These are phyloP conservation scores for Cercospora berteroae DNA, from an alignment of 2,329 filamentous ascomycete species.

Conservation along the genomic window DNA sequence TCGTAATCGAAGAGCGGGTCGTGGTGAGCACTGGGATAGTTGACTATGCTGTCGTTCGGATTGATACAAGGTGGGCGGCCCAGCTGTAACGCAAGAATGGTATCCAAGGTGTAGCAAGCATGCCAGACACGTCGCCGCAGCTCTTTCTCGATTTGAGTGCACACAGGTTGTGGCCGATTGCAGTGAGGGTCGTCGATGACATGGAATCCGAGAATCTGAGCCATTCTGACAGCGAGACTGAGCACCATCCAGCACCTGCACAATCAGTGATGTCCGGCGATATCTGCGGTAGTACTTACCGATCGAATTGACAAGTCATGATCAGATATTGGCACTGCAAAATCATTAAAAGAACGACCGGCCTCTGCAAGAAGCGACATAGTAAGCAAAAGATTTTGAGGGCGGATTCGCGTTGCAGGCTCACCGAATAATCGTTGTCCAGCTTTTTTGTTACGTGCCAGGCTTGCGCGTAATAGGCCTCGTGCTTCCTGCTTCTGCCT, in stretches of 20 bases:
- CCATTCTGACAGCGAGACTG: conserved; percentile 10
- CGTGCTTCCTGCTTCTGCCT: not conserved
- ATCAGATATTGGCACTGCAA: conserved; percentile 7
- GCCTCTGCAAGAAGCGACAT: not conserved
- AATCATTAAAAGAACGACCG: not conserved
- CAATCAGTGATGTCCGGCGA: not conserved
- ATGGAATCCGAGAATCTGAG: conserved; percentile 10
- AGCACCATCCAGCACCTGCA: conserved; percentile 10
- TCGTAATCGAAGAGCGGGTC: conserved; percentile 13
- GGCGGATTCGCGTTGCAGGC: not conserved
- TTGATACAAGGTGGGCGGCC: conserved; percentile 6
- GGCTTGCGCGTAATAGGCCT: conserved; percentile 9
- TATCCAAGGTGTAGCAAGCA: conserved; percentile 9
- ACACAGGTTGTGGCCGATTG: not conserved
- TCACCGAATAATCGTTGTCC: conserved; percentile 6
- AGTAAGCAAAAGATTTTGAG: not conserved
- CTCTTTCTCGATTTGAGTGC: conserved; percentile 9
- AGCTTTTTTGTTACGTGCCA: conserved; percentile 4
- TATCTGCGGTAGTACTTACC: not conserved
- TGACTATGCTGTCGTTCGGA: conserved; percentile 3
- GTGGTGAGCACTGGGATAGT: conserved; percentile 6
- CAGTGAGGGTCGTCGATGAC: conserved; percentile 1
- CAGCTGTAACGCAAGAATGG: conserved; percentile 7
- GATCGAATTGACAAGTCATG: conserved; percentile 14
- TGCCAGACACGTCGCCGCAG: conserved; percentile 11